A percentile compares a stretch with the other conserved stretches of the same genome.
phyloP scores from a whole-genome alignment of 1,139 yeast species.

The Protomyces arabidopsidicola region DNA sequence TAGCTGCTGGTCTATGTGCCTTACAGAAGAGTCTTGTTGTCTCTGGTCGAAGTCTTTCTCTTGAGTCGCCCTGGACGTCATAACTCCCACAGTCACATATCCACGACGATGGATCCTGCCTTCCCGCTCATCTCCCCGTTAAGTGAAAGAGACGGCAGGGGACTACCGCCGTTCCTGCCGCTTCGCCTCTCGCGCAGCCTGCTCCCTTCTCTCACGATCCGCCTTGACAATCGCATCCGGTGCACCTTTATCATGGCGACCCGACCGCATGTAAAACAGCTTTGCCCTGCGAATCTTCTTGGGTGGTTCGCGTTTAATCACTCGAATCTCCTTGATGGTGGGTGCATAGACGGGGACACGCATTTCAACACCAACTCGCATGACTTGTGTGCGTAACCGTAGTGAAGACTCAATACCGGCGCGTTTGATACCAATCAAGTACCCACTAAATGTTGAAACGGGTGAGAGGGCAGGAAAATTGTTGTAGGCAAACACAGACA shows the following conservation, averaged over 20 bases:
- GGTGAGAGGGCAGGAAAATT: constrained; percentile 24
- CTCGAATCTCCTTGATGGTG: constrained; percentile 31
- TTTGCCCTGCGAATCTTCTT: constrained; percentile 34
- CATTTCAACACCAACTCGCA: constrained; percentile 35
- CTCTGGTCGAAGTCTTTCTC: not conserved
- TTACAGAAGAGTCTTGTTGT: no score
- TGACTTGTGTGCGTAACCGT: constrained; percentile 33
- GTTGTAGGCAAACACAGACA: constrained; percentile 28
- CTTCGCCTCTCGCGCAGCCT: not conserved
- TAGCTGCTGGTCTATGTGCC: not conserved
- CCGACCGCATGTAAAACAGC: constrained; percentile 39
- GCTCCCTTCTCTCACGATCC: constrained; percentile 21
- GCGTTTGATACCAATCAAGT: constrained; percentile 34
- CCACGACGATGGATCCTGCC: not conserved
- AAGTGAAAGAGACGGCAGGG: no score
- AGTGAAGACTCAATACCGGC: constrained; percentile 35
- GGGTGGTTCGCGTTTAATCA: constrained; percentile 32
- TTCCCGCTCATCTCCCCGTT: not conserved
- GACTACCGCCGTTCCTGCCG: not conserved
- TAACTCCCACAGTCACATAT: not conserved
- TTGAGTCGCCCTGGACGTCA: not conserved
- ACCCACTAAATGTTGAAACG: constrained; percentile 33
- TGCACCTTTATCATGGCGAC: constrained; percentile 25
- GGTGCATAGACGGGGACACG: constrained; percentile 34
- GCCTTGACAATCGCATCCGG: constrained; percentile 26